These are phyloP conservation scores for Massospora cicadina DNA, from an alignment of 371 early-diverging fungal genomes.

Conservation along the genomic window DNA sequence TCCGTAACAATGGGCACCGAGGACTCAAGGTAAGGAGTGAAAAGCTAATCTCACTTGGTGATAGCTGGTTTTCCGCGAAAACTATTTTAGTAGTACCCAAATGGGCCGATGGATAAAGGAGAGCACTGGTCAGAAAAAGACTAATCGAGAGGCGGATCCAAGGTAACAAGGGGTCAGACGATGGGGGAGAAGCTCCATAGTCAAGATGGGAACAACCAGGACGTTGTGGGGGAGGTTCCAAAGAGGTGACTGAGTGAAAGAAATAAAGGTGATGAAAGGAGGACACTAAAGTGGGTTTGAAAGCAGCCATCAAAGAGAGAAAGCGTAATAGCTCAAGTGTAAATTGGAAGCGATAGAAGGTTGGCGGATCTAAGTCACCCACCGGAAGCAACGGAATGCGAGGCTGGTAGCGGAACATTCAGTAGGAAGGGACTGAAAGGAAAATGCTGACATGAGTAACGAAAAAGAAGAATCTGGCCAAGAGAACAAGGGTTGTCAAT, in stretches of 20 bases:
- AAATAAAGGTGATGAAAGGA: not conserved
- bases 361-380: not conserved
- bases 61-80: not conserved
- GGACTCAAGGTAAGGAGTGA: constrained; percentile 8
- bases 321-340: not conserved
- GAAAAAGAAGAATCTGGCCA: not conserved
- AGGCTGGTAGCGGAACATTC: not conserved
- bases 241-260: not conserved
- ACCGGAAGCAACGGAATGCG: not conserved
- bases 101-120: not conserved
- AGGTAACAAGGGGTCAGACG: constrained; percentile 1
- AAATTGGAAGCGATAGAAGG: not conserved
- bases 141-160: constrained; percentile 7
- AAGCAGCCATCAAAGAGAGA: not conserved
- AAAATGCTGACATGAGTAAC: not conserved
- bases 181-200: constrained; percentile 4
- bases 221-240: not conserved
- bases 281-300: not conserved
- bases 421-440: not conserved
- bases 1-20: constrained; percentile 3
- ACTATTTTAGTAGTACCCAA: not conserved
- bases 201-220: constrained; percentile 4
- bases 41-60: not conserved
- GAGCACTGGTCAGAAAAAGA: constrained; percentile 11
- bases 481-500: not conserved